Conservation (phyloP, 352 stramenopile species). For the Pythium dissotocum region DNA sequence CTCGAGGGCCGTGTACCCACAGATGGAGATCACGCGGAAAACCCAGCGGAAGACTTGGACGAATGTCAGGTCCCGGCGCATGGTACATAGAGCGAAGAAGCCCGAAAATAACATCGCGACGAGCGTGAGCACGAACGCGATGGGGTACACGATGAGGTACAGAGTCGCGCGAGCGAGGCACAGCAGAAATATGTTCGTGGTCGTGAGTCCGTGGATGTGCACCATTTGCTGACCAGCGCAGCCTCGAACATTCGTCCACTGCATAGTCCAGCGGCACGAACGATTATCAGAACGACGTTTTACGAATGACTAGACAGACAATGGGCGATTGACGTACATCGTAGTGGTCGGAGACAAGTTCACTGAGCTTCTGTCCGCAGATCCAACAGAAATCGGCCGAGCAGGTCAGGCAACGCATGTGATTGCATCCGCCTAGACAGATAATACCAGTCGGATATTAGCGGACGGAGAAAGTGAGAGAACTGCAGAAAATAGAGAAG, state of each 20-base stretch:
- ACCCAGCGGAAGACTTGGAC: slow-evolving; percentile 21
- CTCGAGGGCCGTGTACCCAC: slow-evolving; percentile 20
- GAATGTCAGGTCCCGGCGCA: slow-evolving; percentile 14
- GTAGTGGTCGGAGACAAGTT: slow-evolving; percentile 43
- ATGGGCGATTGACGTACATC: slow-evolving; percentile 34
- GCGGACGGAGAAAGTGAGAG: not conserved
- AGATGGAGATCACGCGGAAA: slow-evolving; percentile 20
- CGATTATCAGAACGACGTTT: too few species aligned
- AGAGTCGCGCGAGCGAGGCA: not conserved
- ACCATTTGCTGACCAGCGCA: slow-evolving; percentile 33
- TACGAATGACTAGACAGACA: too few species aligned
- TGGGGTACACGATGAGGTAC: slow-evolving; percentile 19
- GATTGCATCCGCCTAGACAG: slow-evolving; percentile 54
- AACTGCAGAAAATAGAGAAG: not conserved
- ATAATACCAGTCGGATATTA: not conserved
- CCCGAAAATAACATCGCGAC: slow-evolving; percentile 14
- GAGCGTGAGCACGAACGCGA: slow-evolving; percentile 20
- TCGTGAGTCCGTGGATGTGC: slow-evolving; percentile 22
- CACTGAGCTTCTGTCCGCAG: slow-evolving; percentile 51
- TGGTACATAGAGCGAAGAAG: slow-evolving; percentile 14
- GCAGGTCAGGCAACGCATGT: slow-evolving; percentile 62
- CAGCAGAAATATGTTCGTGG: slow-evolving; percentile 9
- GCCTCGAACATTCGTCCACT: slow-evolving; percentile 32
- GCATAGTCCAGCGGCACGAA: not conserved
- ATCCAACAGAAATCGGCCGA: slow-evolving; percentile 65